phyloP scores from a whole-genome alignment of 2,329 filamentous ascomycete species.

The Metarhizium brunneum region DNA sequence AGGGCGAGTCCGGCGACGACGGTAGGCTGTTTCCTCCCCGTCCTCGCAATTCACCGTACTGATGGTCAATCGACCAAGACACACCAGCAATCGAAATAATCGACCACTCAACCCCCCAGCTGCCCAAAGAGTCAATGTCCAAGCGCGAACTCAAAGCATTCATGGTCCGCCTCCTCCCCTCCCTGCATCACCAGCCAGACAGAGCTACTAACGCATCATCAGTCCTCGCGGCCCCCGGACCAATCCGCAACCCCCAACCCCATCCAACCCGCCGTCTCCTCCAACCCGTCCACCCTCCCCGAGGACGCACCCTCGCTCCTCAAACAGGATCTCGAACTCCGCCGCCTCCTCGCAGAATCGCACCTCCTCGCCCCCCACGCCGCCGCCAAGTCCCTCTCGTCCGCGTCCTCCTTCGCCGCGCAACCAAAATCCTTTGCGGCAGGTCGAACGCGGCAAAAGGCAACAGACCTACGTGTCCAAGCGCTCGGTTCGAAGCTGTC shows the following conservation, averaged over 20 bases:
- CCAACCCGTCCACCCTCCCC: conserved; percentile 22
- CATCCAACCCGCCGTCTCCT: conserved; percentile 14
- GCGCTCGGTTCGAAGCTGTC: conserved; percentile 70
- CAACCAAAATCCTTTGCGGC: conserved; percentile 34
- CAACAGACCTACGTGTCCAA: conserved; percentile 75
- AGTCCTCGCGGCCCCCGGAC: conserved; percentile 42
- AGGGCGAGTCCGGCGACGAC: conserved; percentile 2
- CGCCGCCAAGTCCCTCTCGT: conserved; percentile 32
- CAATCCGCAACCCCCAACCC: conserved; percentile 14
- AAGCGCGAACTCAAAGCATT: conserved; percentile 70
- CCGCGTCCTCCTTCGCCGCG: conserved; percentile 28
- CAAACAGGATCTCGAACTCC: conserved; percentile 86
- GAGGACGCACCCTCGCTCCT: conserved; percentile 62
- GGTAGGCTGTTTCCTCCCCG: conserved; percentile 4
- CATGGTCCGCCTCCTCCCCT: conserved; percentile 43
- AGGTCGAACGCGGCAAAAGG: conserved; percentile 70
- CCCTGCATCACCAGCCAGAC: background rate
- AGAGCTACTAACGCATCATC: conserved; percentile 5
- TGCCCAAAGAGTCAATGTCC: conserved; percentile 38
- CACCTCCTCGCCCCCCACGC: conserved; percentile 60
- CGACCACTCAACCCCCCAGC: conserved; percentile 41
- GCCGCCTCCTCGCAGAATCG: conserved; percentile 83
- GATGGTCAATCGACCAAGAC: conserved; percentile 10
- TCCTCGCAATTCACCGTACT: background rate
- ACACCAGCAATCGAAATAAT: conserved; percentile 44